These are phyloP conservation scores for Dactylonectria macrodidyma DNA, from an alignment of 2,329 filamentous ascomycete species.

Conservation along the genomic window DNA sequence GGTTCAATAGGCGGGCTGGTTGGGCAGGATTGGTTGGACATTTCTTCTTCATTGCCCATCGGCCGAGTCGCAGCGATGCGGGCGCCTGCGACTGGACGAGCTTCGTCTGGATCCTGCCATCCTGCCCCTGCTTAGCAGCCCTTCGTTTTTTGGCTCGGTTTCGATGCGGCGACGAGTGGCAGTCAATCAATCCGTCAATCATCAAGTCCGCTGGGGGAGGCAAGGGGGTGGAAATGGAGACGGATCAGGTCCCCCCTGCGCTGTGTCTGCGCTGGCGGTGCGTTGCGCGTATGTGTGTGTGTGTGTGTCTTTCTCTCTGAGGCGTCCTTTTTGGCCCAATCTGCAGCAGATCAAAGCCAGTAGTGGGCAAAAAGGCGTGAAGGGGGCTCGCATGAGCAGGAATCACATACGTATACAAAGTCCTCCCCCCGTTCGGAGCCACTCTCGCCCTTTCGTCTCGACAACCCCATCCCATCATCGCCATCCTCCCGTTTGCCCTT, in stretches of 20 bases:
- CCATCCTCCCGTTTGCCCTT: conserved; percentile 13
- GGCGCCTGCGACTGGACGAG: conserved; percentile 28
- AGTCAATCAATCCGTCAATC: conserved; percentile 9
- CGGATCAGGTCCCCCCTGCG: neutral
- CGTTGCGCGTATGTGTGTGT: neutral
- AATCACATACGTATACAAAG: conserved; percentile 25
- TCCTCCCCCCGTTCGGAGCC: conserved; percentile 20
- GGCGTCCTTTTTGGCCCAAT: neutral
- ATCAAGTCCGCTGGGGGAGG: neutral
- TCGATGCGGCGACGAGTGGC: conserved; percentile 11
- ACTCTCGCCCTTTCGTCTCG: conserved; percentile 30
- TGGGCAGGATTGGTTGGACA: conserved; percentile 25
- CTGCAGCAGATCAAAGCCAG: neutral
- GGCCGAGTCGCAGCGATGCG: conserved; percentile 25
- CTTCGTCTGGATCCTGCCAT: neutral
- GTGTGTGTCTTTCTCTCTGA: too few species aligned
- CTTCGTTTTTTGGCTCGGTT: neutral
- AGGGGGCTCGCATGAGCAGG: neutral
- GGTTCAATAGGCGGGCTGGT: conserved; percentile 14
- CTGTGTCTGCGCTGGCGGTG: conserved; percentile 29
- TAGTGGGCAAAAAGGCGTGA: neutral
- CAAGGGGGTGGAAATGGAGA: conserved; percentile 3
- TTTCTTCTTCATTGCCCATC: neutral
- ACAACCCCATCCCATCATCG: conserved; percentile 21
- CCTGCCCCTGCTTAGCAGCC: neutral